Evolutionary conservation across 768 basidiomycete genomes (phyloP).

Genomic region (Zangia roseola): DNA sequence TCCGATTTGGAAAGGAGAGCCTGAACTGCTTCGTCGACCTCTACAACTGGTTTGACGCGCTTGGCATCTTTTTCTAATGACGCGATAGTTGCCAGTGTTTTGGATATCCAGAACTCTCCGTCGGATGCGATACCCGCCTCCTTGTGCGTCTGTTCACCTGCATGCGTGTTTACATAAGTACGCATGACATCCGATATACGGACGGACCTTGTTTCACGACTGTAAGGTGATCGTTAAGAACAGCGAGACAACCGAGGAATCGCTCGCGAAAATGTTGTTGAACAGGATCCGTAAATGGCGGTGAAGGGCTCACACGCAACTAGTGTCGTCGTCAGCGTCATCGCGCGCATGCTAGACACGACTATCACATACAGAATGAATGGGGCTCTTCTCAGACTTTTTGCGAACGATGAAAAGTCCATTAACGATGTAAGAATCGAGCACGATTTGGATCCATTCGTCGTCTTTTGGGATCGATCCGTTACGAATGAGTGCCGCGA

Average conservation of each 20-base stretch:
- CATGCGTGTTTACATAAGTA: neutral
- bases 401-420: constrained; percentile 80
- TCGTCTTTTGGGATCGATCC: constrained; percentile 78
- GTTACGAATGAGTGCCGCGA: constrained; percentile 75
- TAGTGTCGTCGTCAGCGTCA: constrained; percentile 3
- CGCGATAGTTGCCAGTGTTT: constrained; percentile 55
- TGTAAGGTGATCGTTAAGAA: constrained; percentile 60
- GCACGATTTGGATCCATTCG: constrained; percentile 66
- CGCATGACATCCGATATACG: neutral
- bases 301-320: constrained; percentile 62
- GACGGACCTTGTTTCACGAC: constrained; percentile 51
- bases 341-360: neutral
- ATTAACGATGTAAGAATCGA: constrained; percentile 81
- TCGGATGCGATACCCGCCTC: constrained; percentile 62
- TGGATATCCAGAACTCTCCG: constrained; percentile 78
- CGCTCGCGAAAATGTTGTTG: constrained; percentile 64
- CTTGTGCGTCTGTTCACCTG: constrained; percentile 51
- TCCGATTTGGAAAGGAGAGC: constrained; percentile 46
- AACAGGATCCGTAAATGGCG: constrained; percentile 72
- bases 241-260: constrained; percentile 71
- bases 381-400: constrained; percentile 62
- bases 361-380: constrained; percentile 54
- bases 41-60: constrained; percentile 54
- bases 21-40: constrained; percentile 55
- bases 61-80: constrained; percentile 65